Base-by-base conservation (phyloP, 371 early-diverging fungal species). In the Mucor lusitanicus region DNA sequence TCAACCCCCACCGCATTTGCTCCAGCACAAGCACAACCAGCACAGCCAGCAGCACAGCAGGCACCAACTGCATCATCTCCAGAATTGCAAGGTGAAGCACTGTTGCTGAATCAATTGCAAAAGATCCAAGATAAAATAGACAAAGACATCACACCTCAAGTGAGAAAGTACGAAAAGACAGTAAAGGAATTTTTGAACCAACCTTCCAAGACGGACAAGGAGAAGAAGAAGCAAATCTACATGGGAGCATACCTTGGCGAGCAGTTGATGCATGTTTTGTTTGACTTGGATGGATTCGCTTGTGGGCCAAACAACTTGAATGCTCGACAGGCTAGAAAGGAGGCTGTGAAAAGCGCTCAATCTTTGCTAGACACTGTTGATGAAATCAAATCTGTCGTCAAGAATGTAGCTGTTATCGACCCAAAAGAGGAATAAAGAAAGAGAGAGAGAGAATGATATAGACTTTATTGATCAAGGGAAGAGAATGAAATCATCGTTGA, bases 231-330 rank as follows among this genome's bases (percentile, higher is more conserved):
- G 17, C 68, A 65, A n/a, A 37, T 68, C 1, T 72, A 72, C 28
- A 65, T 25, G 8, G 72, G 61, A 17, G 69, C 72, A 39, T 68
- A 65, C 46, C 55, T 68, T 9, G 63, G 63, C 7, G 73, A 73
- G 55, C 73, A 73, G 27, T 32, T 73, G 30, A 73, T 73, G 73
- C 69, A 69, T 46, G 55, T 69, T 6, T 64, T 73, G 25, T 73
- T 73, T 63, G 67, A 73, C 56, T 42, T 73, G 30, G 73, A 73
- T 40, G 50, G 61, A 0, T 50, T 73, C 5, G 15, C 59, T 19
- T 73, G 69, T 53, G 67, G 61, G 6, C 63, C 61, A 25, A 55
- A 73, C 8, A 33, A 37, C 42, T 3, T 65, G 4, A 28, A 57
- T n/a, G 73, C 73, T 12, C 66, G 73, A 17, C 64, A 63, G 39